These are phyloP conservation scores for Rhododendron williamsianum DNA, from an alignment of 148 eudicot species.

Conservation along the genomic window DNA sequence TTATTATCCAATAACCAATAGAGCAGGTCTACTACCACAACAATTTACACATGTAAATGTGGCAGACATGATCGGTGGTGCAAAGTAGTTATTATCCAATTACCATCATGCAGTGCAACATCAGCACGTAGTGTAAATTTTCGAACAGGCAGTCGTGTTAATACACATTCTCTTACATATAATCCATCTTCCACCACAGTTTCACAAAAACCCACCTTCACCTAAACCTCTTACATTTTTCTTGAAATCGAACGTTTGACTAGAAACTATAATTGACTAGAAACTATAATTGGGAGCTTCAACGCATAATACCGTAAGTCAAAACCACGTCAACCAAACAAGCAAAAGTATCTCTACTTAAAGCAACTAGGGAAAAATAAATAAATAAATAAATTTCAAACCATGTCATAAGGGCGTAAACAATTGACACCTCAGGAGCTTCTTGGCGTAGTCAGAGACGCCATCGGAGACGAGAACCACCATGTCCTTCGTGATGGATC, in stretches of 20 bases:
- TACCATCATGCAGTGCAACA: too few species aligned
- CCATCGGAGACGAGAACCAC: slow-evolving; percentile 90
- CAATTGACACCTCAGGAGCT: slow-evolving; percentile 52
- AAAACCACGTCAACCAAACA: too few species aligned
- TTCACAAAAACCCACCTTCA: neutral
- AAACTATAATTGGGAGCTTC: neutral
- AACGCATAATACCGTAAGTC: neutral
- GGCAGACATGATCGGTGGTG: neutral
- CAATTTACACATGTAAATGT: neutral
- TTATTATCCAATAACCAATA: neutral
- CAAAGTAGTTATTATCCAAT: too few species aligned
- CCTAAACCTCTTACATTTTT: too few species aligned
- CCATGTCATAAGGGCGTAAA: neutral
- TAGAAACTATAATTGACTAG: neutral
- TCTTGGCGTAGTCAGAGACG: slow-evolving; percentile 68
- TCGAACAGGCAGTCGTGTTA: too few species aligned
- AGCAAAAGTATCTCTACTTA: neutral
- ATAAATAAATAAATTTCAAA: neutral
- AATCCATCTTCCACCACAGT: neutral
- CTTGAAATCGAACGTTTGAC: neutral
- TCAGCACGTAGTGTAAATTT: too few species aligned
- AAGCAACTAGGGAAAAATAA: neutral
- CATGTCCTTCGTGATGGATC: slow-evolving; percentile 61
- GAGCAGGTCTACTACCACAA: neutral
- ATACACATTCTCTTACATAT: neutral